These are phyloP conservation scores for Aspergillus tubingensis DNA, from an alignment of 2,329 filamentous ascomycete genomes.

Conservation along the genomic window DNA sequence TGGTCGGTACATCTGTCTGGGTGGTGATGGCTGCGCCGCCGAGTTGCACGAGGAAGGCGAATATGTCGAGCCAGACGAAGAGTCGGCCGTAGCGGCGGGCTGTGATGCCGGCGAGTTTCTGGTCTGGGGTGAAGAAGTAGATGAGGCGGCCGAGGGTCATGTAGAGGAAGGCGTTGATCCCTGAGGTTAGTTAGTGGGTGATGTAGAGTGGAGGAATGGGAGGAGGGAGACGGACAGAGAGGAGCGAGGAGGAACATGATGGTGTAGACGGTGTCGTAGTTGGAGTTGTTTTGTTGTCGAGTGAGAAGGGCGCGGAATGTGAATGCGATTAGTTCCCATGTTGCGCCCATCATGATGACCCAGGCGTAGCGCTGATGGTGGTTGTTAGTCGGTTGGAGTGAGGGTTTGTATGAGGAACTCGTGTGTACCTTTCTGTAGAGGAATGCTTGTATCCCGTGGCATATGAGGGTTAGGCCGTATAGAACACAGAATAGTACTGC, in stretches of 20 bases:
- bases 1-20: slow-evolving; percentile 24
- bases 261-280: slow-evolving; percentile 36
- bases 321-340: slow-evolving; percentile 46
- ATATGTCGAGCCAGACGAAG: slow-evolving; percentile 50
- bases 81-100: slow-evolving; percentile 41
- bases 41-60: slow-evolving; percentile 49
- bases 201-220: slow-evolving; percentile 2
- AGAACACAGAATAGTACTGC: slow-evolving; percentile 37
- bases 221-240: slow-evolving; percentile 27
- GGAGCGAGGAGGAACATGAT: slow-evolving; percentile 50
- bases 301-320: slow-evolving; percentile 44
- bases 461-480: slow-evolving; percentile 32
- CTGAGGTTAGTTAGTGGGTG: slow-evolving; percentile 10
- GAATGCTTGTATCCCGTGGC: slow-evolving; percentile 37
- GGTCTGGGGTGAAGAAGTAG: slow-evolving; percentile 39
- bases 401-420: too few relatives aligned
- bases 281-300: slow-evolving; percentile 39
- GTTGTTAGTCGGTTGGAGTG: slow-evolving; percentile 8
- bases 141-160: slow-evolving; percentile 46
- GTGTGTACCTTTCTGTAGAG: slow-evolving; percentile 32
- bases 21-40: slow-evolving; percentile 42
- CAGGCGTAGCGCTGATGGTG: slow-evolving; percentile 40
- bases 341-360: slow-evolving; percentile 47
- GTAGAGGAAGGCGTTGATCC: slow-evolving; percentile 52
- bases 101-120: slow-evolving; percentile 38